Percentiles rank a stretch among this genome's conserved stretches.
These are phyloP conservation scores for Fraxinus quadrangulata DNA, from an alignment of 257 asterid genomes.

Conservation along the genomic window DNA sequence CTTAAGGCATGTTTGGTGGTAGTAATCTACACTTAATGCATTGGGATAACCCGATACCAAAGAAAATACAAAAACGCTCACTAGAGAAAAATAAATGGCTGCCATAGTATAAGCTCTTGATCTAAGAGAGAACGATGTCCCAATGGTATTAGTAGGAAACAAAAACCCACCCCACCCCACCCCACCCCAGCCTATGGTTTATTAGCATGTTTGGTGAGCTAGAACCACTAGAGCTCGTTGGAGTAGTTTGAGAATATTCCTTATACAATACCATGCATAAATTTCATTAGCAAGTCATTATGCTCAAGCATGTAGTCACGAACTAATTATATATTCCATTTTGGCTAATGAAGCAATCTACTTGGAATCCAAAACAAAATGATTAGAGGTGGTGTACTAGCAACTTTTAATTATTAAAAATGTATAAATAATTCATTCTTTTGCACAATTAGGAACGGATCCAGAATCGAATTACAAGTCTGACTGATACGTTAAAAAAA, in stretches of 20 bases:
- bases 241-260: conserved; percentile 27
- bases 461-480: no score
- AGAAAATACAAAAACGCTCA: conserved; percentile 25
- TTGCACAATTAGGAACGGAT: no score
- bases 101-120: conserved; percentile 35
- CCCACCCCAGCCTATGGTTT: not conserved
- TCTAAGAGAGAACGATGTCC: not conserved
- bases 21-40: conserved; percentile 56
- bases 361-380: no score
- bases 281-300: not conserved
- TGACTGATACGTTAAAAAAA: no score
- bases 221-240: conserved; percentile 37
- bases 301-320: not conserved
- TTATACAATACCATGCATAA: not conserved
- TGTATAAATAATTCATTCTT: no score
- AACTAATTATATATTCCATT: not conserved
- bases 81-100: conserved; percentile 26
- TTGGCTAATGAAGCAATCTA: not conserved
- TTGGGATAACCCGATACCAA: conserved; percentile 28
- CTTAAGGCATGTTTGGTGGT: conserved; percentile 66
- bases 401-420: no score
- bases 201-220: conserved; percentile 44
- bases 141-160: conserved; percentile 35
- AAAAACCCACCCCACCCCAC: not conserved
- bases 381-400: no score